phyloP scores from a whole-genome alignment of 2,329 filamentous ascomycete species.

The Fusarium sp. region DNA sequence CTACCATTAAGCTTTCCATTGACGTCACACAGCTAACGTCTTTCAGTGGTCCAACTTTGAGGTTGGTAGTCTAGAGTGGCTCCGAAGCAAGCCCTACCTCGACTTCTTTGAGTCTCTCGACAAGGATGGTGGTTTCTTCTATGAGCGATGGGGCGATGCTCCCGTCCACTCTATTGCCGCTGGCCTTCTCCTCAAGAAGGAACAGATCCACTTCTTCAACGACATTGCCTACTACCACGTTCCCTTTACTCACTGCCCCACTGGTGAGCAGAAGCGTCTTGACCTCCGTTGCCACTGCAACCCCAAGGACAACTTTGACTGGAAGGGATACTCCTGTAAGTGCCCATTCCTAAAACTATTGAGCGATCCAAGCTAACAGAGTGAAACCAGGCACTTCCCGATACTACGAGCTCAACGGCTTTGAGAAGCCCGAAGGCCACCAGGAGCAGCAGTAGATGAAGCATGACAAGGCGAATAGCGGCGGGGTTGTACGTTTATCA shows the following conservation, averaged over 20 bases:
- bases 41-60: conserved; percentile 98
- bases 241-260: conserved; percentile 97
- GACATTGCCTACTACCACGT: conserved; percentile 99
- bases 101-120: conserved; percentile 95
- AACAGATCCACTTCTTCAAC: conserved; percentile 98
- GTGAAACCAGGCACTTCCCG: conserved; percentile 72
- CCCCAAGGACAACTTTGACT: conserved; percentile 97
- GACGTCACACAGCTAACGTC: conserved; percentile 34
- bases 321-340: conserved; percentile 98
- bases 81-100: conserved; percentile 88
- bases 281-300: conserved; percentile 96
- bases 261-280: conserved; percentile 85
- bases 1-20: not conserved
- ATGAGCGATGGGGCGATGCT: conserved; percentile 98
- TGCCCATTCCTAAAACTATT: not conserved
- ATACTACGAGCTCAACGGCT: conserved; percentile 86
- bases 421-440: conserved; percentile 89
- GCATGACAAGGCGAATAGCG: conserved; percentile 6
- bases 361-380: conserved; percentile 23
- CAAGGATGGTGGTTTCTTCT: conserved; percentile 96
- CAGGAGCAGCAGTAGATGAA: conserved; percentile 74
- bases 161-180: conserved; percentile 99
- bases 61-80: conserved; percentile 93
- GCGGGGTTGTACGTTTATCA: conserved; percentile 43
- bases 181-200: conserved; percentile 87